Percentiles rank a stretch among this genome's conserved stretches.
Conservation (phyloP, 345 rosid genomes). For the Linum lewisii region DNA sequence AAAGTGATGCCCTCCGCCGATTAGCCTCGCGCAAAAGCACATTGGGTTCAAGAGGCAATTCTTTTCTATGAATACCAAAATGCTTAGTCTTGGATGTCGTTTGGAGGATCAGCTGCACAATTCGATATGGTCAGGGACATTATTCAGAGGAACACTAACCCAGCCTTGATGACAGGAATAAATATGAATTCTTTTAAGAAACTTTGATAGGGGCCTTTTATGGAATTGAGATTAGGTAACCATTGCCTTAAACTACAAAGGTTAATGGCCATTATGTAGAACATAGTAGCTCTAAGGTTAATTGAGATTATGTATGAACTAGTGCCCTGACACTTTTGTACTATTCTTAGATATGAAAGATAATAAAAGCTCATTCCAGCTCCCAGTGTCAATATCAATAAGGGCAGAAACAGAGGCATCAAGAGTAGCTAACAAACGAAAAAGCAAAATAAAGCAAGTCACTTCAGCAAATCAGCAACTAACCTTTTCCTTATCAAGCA, state of each 20-base stretch:
- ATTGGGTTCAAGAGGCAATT: slow-evolving; percentile 93
- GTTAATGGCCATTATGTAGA: no score
- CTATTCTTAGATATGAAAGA: no score
- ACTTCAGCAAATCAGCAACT: slow-evolving; percentile 13
- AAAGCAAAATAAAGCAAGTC: neutral
- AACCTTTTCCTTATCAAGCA: slow-evolving; percentile 94
- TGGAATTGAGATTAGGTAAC: no score
- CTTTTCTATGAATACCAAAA: slow-evolving; percentile 81
- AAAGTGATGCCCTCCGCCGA: slow-evolving; percentile 88
- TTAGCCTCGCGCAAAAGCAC: slow-evolving; percentile 92
- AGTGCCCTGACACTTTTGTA: no score
- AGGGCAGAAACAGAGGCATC: no score
- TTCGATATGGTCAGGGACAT: neutral
- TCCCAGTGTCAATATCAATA: no score
- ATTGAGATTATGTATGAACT: no score
- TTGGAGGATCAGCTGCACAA: slow-evolving; percentile 71
- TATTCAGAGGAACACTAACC: neutral
- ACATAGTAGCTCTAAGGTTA: no score
- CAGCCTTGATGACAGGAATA: neutral
- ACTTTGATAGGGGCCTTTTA: no score
- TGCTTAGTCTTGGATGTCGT: slow-evolving; percentile 55
- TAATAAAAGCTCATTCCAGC: no score
- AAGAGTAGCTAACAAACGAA: no score
- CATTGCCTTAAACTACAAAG: no score
- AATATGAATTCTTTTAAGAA: neutral